Evolutionary conservation across 768 basidiomycete genomes (phyloP), one percentile per base, ranked within the genome.

Genomic region (Psilocybe sp.): DNA sequence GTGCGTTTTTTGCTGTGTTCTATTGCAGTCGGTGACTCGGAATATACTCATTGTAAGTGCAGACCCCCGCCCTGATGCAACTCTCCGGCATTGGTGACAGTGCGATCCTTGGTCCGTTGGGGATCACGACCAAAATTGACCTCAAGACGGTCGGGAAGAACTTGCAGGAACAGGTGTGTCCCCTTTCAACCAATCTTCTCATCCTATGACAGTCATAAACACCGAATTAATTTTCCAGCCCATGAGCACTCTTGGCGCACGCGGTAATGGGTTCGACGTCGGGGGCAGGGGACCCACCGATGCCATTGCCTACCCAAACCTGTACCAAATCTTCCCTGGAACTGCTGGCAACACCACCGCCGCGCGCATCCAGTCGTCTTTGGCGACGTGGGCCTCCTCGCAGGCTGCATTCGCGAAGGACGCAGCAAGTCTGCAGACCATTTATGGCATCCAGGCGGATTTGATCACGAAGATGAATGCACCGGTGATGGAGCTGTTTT

Each of bases 81-180:
- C 71, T 79, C 1, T 82, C 80, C 11, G 82, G 81, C 0, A 76
- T 84, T 49, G 82, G 81, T 2, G 78, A 81, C 58, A 63, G 76
- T 0, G 60, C 61, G 9, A 38, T 77, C 16, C 74, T 84, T 0
- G 58, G 57, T 1, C 65, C 72, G 1, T 66, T 82, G 18, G 78
- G 75, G 0, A 79, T 84, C 58, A 60, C 56, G 11, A 71, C 75
- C 3, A 62, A 67, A n/a, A 64, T 81, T 36, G 63, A 79, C 48
- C 64, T 81, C 23, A 71, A 71, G 52, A 73, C 71, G 4, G 79
- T 82, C 4, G 80, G 80, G 5, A 72, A 70, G 62, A 82, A 84
- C 59, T 69, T 83, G 19, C 80, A 82, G 60, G 81, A 82, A 56
- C 79, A 80, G 66, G 73, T 71, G 43, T 5, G 55, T 15, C 1